Conservation (phyloP, 1,284 basidiomycete genomes). For the Ceratobasidium theobromae region DNA sequence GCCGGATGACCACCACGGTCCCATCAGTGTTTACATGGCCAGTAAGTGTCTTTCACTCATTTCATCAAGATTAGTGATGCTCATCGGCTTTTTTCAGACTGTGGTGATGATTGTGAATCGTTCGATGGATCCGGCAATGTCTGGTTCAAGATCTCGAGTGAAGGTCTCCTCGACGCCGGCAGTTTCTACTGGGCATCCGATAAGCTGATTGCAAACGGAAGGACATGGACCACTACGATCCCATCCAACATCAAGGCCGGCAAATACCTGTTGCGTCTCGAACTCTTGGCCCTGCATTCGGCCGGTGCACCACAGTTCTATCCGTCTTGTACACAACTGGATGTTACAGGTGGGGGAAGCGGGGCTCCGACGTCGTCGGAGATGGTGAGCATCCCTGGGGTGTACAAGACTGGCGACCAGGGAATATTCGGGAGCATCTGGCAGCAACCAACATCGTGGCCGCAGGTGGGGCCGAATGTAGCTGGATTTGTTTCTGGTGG, state of each 20-base stretch:
- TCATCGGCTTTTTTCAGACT: background rate
- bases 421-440: slow-evolving; percentile 21
- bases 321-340: slow-evolving; percentile 33
- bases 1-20: slow-evolving; percentile 35
- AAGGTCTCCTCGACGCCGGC: slow-evolving; percentile 28
- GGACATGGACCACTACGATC: slow-evolving; percentile 33
- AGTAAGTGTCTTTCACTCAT: background rate
- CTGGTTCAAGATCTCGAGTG: slow-evolving; percentile 35
- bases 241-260: slow-evolving; percentile 34
- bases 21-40: slow-evolving; percentile 34
- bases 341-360: slow-evolving; percentile 29
- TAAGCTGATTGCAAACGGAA: slow-evolving; percentile 31
- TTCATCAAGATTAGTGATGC: too few species aligned
- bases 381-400: slow-evolving; percentile 31
- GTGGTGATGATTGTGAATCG: slow-evolving; percentile 15
- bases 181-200: slow-evolving; percentile 33
- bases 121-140: slow-evolving; percentile 25
- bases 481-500: slow-evolving; percentile 19
- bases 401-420: slow-evolving; percentile 30
- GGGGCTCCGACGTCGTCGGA: slow-evolving; percentile 21
- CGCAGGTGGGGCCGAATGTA: slow-evolving; percentile 19
- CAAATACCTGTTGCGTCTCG: slow-evolving; percentile 33
- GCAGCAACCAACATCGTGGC: slow-evolving; percentile 11
- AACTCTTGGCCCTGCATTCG: slow-evolving; percentile 33
- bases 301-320: slow-evolving; percentile 35